Conservation (phyloP, 495 filamentous ascomycete genomes). For the Aspergillus campestris region DNA sequence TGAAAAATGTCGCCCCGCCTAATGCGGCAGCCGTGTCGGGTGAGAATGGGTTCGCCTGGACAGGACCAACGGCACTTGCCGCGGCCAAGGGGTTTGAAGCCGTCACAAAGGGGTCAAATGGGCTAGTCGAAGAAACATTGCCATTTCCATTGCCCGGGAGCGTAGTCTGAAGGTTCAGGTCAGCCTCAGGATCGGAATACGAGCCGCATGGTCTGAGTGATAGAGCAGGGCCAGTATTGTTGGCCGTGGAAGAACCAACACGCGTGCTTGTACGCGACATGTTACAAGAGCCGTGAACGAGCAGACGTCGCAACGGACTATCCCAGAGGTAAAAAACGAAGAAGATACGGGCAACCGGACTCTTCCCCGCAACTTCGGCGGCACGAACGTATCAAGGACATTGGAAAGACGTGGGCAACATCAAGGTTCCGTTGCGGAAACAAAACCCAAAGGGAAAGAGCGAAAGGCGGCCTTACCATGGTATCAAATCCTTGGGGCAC, state of each 20-base stretch:
- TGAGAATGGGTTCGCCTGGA: slow-evolving; percentile 59
- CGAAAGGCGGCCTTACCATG: slow-evolving; percentile 42
- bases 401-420: not conserved
- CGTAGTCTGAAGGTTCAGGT: slow-evolving; percentile 19
- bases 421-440: slow-evolving; percentile 1
- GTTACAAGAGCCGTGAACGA: no score
- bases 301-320: no score
- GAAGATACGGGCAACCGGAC: not conserved
- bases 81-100: slow-evolving; percentile 43
- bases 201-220: no score
- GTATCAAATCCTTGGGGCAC: slow-evolving; percentile 68
- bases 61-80: slow-evolving; percentile 35
- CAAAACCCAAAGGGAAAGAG: not conserved
- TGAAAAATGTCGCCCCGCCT: slow-evolving; percentile 47
- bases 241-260: no score
- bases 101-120: slow-evolving; percentile 57
- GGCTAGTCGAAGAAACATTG: slow-evolving; percentile 19
- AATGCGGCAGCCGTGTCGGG: slow-evolving; percentile 46
- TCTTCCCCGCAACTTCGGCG: not conserved
- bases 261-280: no score
- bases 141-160: slow-evolving; percentile 37
- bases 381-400: not conserved
- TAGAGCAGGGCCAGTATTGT: no score
- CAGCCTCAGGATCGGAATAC: slow-evolving; percentile 10
- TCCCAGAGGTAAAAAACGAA: not conserved